A percentile compares a stretch with the other conserved stretches of the same genome.
phyloP scores from a whole-genome alignment of 148 eudicot genomes.

The Dysphania ambrosioides region DNA sequence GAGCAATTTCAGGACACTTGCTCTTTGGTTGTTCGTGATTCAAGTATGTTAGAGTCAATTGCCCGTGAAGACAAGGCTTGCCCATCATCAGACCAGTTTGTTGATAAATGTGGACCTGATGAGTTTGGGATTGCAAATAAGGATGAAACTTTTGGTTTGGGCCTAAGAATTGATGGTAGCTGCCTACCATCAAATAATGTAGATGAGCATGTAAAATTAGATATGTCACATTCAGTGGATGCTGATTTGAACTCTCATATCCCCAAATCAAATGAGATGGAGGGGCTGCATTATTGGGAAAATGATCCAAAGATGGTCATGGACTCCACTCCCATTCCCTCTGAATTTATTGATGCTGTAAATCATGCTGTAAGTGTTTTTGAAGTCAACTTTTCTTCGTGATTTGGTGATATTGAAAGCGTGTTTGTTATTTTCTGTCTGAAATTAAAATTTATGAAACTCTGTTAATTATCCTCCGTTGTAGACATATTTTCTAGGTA shows the following conservation, averaged over 20 bases:
- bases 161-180: slow-evolving; percentile 30
- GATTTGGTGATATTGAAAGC: neutral
- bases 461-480: neutral
- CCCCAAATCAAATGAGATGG: slow-evolving; percentile 31
- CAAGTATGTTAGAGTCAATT: slow-evolving; percentile 17
- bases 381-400: neutral
- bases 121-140: slow-evolving; percentile 28
- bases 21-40: slow-evolving; percentile 20
- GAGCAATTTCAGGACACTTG: slow-evolving; percentile 18
- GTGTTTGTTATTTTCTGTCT: neutral
- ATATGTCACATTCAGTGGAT: slow-evolving; percentile 28
- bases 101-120: slow-evolving; percentile 19
- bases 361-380: slow-evolving; percentile 47
- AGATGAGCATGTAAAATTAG: slow-evolving; percentile 29
- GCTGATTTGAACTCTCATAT: slow-evolving; percentile 30
- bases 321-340: slow-evolving; percentile 30
- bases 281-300: slow-evolving; percentile 27
- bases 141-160: slow-evolving; percentile 32
- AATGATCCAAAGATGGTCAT: slow-evolving; percentile 26
- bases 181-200: slow-evolving; percentile 15
- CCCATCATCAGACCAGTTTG: slow-evolving; percentile 23
- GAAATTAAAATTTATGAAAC: neutral
- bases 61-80: slow-evolving; percentile 20
- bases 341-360: slow-evolving; percentile 16
- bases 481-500: neutral